phyloP scores from a whole-genome alignment of 805 yeast species.

The Hemisphaericaspora nanyangensis region DNA sequence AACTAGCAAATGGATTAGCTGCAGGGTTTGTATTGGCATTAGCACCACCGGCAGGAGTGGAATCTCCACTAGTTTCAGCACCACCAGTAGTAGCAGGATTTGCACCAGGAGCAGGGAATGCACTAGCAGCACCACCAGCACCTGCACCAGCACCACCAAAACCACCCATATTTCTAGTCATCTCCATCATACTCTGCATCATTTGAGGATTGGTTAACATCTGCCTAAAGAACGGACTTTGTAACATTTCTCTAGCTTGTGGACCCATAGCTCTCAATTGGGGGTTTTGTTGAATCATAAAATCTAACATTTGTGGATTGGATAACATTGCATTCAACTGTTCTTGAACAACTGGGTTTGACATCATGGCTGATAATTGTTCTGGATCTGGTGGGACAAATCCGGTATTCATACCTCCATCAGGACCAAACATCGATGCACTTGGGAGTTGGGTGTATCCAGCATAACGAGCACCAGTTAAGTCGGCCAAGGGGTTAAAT shows the following conservation, averaged over 20 bases:
- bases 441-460: slow-evolving; percentile 87
- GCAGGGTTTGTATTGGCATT: slow-evolving; percentile 13
- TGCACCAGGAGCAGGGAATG: slow-evolving; percentile 37
- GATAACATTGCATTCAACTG: slow-evolving; percentile 76
- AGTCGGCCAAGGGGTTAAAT: slow-evolving; percentile 84
- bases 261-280: slow-evolving; percentile 86
- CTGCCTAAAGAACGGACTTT: slow-evolving; percentile 76
- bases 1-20: slow-evolving; percentile 37
- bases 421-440: slow-evolving; percentile 88
- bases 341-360: slow-evolving; percentile 77
- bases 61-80: slow-evolving; percentile 9
- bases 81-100: slow-evolving; percentile 21
- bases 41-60: slow-evolving; percentile 11
- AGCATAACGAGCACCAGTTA: slow-evolving; percentile 95
- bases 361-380: slow-evolving; percentile 71
- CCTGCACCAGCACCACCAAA: slow-evolving; percentile 21
- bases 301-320: slow-evolving; percentile 86
- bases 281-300: slow-evolving; percentile 77
- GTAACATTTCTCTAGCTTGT: slow-evolving; percentile 79
- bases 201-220: slow-evolving; percentile 72
- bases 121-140: slow-evolving; percentile 11
- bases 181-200: slow-evolving; percentile 76
- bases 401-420: slow-evolving; percentile 77
- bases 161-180: slow-evolving; percentile 52
- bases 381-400: slow-evolving; percentile 77